Conservation (phyloP, 2,329 filamentous ascomycete genomes). For the Plenodomus biglobosus region DNA sequence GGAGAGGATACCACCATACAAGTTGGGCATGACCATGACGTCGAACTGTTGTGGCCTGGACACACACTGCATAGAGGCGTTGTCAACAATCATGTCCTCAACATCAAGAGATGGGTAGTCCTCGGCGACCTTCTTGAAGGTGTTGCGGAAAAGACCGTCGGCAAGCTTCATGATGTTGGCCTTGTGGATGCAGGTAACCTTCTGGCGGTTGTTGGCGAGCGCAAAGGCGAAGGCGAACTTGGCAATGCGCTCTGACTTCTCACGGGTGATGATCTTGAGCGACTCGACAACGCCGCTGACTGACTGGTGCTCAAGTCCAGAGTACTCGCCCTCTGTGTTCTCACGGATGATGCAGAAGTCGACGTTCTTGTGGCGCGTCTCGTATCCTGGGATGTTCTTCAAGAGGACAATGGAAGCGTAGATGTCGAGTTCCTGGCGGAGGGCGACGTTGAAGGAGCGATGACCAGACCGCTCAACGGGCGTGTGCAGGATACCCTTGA, state of each 20-base stretch:
- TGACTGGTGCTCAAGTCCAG: constrained; percentile 96
- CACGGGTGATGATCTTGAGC: constrained; percentile 98
- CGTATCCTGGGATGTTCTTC: constrained; percentile 99
- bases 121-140: constrained; percentile 89
- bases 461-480: constrained; percentile 95
- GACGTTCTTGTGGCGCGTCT: constrained; percentile 95
- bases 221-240: constrained; percentile 99
- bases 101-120: constrained; percentile 94
- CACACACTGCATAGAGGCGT: constrained; percentile 99
- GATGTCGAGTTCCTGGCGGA: constrained; percentile 99
- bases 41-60: constrained; percentile 97
- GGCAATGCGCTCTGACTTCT: constrained; percentile 98
- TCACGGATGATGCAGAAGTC: constrained; percentile 99
- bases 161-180: constrained; percentile 99
- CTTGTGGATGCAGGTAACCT: constrained; percentile 99
- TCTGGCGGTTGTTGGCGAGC: constrained; percentile 97
- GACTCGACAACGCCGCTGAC: constrained; percentile 96
- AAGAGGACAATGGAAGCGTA: constrained; percentile 97
- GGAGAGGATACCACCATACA: constrained; percentile 98
- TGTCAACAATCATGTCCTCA: constrained; percentile 99
- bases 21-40: constrained; percentile 99
- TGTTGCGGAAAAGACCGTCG: constrained; percentile 97
- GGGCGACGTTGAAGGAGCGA: constrained; percentile 98
- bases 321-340: constrained; percentile 99
- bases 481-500: constrained; percentile 98